phyloP scores from a whole-genome alignment of 192 early-diverging fungal genomes.

The Cetraspora pellucida region DNA sequence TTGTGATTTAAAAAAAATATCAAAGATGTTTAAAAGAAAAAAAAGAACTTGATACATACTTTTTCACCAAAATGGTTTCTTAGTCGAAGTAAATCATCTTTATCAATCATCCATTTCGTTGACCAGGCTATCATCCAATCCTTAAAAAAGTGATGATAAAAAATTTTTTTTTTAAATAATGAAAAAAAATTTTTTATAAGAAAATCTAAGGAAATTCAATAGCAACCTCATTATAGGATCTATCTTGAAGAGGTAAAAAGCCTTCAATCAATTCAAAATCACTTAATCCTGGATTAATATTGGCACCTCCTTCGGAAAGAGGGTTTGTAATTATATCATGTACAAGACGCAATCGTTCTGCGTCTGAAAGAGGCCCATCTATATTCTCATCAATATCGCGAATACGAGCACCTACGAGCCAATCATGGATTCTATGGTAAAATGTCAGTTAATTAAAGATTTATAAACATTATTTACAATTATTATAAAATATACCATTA shows the following conservation, averaged over 20 bases:
- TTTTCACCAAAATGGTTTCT: conserved; percentile 88
- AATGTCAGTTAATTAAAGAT: background rate
- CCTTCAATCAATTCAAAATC: conserved; percentile 59
- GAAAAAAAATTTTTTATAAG: background rate
- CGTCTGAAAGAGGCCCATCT: conserved; percentile 39
- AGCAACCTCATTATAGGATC: conserved; percentile 69
- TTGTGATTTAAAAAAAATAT: background rate
- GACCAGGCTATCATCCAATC: conserved; percentile 84
- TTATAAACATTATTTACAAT: background rate
- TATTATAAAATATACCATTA: conserved; percentile 27
- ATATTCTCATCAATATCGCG: conserved; percentile 37
- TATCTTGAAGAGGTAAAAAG: conserved; percentile 81
- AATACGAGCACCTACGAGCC: conserved; percentile 65
- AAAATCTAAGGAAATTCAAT: background rate
- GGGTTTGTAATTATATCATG: conserved; percentile 64
- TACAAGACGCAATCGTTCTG: conserved; percentile 65
- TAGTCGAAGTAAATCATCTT: conserved; percentile 72
- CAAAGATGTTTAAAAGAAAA: background rate
- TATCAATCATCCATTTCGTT: conserved; percentile 74
- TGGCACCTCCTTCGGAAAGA: conserved; percentile 62
- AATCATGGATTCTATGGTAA: conserved; percentile 67
- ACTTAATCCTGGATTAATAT: conserved; percentile 53
- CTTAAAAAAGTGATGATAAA: conserved; percentile 32
- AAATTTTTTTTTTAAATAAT: background rate
- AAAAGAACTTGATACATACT: conserved; percentile 24